These are phyloP conservation scores for Monosporascus sp. DNA, from an alignment of 2,329 filamentous ascomycete genomes.

Conservation along the genomic window DNA sequence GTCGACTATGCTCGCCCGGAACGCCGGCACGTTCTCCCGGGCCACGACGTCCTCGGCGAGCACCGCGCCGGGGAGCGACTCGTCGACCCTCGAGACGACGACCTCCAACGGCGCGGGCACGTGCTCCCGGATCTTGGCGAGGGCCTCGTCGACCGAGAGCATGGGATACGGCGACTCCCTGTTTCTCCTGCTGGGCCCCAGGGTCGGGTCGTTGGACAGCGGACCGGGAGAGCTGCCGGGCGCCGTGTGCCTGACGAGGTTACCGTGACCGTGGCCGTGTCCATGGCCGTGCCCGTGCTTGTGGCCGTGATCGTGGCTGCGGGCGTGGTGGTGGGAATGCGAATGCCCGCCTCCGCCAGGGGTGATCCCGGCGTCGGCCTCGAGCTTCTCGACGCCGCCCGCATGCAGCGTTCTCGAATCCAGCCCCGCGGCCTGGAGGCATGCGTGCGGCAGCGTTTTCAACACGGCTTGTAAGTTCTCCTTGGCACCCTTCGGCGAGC, in stretches of 20 bases:
- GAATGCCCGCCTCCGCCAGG: slow-evolving; percentile 17
- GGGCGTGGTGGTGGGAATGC: slow-evolving; percentile 35
- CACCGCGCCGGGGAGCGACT: slow-evolving; percentile 66
- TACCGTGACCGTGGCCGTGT: slow-evolving; percentile 58
- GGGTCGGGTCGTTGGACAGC: slow-evolving; percentile 55
- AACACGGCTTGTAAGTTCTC: slow-evolving; percentile 89
- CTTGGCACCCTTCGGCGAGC: slow-evolving; percentile 89
- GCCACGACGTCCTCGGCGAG: slow-evolving; percentile 80
- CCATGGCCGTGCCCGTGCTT: slow-evolving; percentile 38
- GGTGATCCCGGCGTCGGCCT: slow-evolving; percentile 69
- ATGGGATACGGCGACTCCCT: slow-evolving; percentile 89
- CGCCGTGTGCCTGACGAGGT: slow-evolving; percentile 68
- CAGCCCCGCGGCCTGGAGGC: slow-evolving; percentile 75
- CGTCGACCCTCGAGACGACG: slow-evolving; percentile 55
- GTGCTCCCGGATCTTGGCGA: slow-evolving; percentile 65
- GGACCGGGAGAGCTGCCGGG: slow-evolving; percentile 44
- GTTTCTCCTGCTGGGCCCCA: slow-evolving; percentile 65
- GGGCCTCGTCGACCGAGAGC: slow-evolving; percentile 77
- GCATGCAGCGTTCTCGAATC: slow-evolving; percentile 75
- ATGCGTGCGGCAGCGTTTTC: slow-evolving; percentile 93
- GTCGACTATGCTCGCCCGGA: slow-evolving; percentile 92
- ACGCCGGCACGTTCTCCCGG: slow-evolving; percentile 80
- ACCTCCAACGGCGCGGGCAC: slow-evolving; percentile 57
- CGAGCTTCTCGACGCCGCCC: slow-evolving; percentile 77
- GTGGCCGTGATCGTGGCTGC: slow-evolving; percentile 44